A percentile compares a stretch with the other conserved stretches of the same genome.
phyloP scores from a whole-genome alignment of 129 eudicot species.

The Tagetes erecta region DNA sequence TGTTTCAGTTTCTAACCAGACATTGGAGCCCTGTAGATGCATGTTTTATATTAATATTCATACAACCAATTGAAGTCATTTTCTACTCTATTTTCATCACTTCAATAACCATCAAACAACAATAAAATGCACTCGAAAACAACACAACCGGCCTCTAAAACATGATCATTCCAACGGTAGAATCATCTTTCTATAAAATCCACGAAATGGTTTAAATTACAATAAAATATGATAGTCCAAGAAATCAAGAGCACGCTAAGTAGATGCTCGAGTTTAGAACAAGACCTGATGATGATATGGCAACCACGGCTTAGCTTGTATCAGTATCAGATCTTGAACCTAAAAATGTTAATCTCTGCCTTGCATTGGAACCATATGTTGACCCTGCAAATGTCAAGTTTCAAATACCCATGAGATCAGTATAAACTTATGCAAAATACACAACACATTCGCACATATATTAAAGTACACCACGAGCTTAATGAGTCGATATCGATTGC shows the following conservation, averaged over 20 bases:
- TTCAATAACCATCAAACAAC: background rate
- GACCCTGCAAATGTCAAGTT: slow-evolving; percentile 47
- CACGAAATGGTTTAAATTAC: slow-evolving; percentile 12
- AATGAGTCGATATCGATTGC: background rate
- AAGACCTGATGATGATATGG: slow-evolving; percentile 15
- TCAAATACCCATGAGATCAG: slow-evolving; percentile 1
- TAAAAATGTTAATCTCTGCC: slow-evolving; percentile 50
- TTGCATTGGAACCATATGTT: slow-evolving; percentile 59
- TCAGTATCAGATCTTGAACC: background rate
- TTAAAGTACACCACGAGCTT: background rate
- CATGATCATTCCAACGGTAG: background rate
- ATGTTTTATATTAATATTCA: background rate
- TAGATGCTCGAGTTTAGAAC: slow-evolving; percentile 26
- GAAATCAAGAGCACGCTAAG: slow-evolving; percentile 11
- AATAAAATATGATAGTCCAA: slow-evolving; percentile 19
- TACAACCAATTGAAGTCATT: background rate
- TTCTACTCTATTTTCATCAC: background rate
- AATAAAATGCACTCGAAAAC: slow-evolving; percentile 3
- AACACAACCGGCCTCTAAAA: slow-evolving; percentile 8
- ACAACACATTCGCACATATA: background rate
- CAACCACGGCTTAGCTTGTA: background rate
- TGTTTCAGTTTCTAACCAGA: no score
- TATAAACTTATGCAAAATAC: background rate
- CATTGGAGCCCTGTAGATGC: no score
- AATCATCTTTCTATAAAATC: slow-evolving; percentile 18